phyloP scores from a whole-genome alignment of 2,329 filamentous ascomycete genomes.

The Apiospora malaysiana region DNA sequence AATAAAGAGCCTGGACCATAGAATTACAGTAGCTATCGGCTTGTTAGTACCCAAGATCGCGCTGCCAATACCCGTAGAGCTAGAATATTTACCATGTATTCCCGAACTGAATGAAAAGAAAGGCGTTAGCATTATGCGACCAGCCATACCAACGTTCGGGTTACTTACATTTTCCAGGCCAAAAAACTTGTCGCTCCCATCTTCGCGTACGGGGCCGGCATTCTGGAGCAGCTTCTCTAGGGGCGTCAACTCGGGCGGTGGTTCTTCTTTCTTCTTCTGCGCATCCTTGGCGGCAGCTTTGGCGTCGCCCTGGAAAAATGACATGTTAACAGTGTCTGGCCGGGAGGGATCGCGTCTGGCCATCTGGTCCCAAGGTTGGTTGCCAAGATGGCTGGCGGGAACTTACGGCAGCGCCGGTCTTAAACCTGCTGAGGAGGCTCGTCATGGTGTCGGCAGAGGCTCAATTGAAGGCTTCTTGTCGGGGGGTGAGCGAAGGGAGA shows the following conservation, averaged over 20 bases:
- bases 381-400: background rate
- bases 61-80: background rate
- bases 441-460: constrained; percentile 19
- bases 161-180: constrained; percentile 91
- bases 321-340: constrained; percentile 32
- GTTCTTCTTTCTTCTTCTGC: constrained; percentile 62
- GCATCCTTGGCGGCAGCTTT: constrained; percentile 52
- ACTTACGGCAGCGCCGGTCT: constrained; percentile 24
- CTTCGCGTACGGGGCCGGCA: constrained; percentile 78
- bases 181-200: constrained; percentile 98
- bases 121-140: constrained; percentile 12
- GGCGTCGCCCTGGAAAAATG: constrained; percentile 48
- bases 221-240: constrained; percentile 79
- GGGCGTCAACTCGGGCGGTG: constrained; percentile 64
- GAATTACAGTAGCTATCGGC: constrained; percentile 89
- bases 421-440: constrained; percentile 25
- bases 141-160: constrained; percentile 21
- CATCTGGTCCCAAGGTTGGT: background rate
- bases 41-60: background rate
- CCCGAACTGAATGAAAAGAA: constrained; percentile 71
- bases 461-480: constrained; percentile 6
- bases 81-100: constrained; percentile 80
- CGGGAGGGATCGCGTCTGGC: background rate
- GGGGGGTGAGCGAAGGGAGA: constrained; percentile 9
- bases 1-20: constrained; percentile 95